These are phyloP conservation scores for Talaromyces sp. DNA, from an alignment of 2,329 filamentous ascomycete genomes.

Conservation along the genomic window DNA sequence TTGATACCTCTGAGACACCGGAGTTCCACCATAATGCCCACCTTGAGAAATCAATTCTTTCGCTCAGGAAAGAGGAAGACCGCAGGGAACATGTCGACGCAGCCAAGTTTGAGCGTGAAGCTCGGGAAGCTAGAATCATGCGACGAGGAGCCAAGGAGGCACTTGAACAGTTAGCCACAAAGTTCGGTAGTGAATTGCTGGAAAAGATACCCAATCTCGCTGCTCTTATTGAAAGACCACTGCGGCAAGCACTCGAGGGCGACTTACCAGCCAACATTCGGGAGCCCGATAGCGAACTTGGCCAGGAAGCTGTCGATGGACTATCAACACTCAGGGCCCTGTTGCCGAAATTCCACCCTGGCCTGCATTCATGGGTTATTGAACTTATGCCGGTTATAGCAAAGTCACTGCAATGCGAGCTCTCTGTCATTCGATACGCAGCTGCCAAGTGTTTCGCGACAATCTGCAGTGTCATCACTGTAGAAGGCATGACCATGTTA, in stretches of 20 bases:
- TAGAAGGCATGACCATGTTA: conserved; percentile 91
- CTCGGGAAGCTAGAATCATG: conserved; percentile 81
- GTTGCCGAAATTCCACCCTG: conserved; percentile 76
- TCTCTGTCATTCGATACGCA: conserved; percentile 92
- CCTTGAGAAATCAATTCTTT: conserved; percentile 77
- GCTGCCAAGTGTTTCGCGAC: conserved; percentile 97
- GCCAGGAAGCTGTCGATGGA: conserved; percentile 89
- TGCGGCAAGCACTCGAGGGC: conserved; percentile 67
- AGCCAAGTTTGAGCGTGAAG: conserved; percentile 82
- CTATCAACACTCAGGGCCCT: conserved; percentile 89
- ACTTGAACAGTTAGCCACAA: conserved; percentile 75
- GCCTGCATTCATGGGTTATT: conserved; percentile 74
- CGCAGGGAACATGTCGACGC: conserved; percentile 87
- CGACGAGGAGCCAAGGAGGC: conserved; percentile 91
- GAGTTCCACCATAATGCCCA: conserved; percentile 81
- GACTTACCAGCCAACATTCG: conserved; percentile 67
- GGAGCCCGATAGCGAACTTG: conserved; percentile 68
- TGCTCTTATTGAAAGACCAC: conserved; percentile 73
- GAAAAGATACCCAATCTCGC: conserved; percentile 78
- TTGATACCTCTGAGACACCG: conserved; percentile 94
- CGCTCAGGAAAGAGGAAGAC: conserved; percentile 95
- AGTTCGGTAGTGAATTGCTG: conserved; percentile 72
- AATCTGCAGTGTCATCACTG: conserved; percentile 91
- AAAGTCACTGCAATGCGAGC: conserved; percentile 76
- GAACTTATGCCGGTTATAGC: conserved; percentile 78